Percentiles rank a stretch among this genome's conserved stretches.
These are phyloP conservation scores for Nematocida sp. DNA, from an alignment of 371 early-diverging fungal species.

Conservation along the genomic window DNA sequence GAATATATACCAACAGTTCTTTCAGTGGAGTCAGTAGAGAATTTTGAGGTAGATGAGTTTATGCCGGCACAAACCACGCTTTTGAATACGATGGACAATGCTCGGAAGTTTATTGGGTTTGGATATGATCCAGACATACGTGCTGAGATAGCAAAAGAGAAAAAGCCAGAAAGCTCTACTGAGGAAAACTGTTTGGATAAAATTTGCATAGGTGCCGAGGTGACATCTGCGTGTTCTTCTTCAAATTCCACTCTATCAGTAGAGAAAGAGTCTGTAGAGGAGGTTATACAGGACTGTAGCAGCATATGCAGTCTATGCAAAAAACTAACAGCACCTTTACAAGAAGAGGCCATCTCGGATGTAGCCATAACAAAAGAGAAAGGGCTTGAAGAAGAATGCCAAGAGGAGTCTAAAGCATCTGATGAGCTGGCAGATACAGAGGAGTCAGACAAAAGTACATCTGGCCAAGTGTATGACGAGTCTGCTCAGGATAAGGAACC, in stretches of 20 bases:
- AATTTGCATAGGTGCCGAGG: too few relatives aligned
- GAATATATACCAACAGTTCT: conserved; percentile 78
- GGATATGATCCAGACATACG: conserved; percentile 65
- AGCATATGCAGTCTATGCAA: not conserved
- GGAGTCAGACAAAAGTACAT: too few relatives aligned
- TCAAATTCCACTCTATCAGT: too few relatives aligned
- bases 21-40: conserved; percentile 74
- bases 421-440: too few relatives aligned
- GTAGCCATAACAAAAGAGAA: too few relatives aligned
- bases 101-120: conserved; percentile 69
- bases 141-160: not conserved
- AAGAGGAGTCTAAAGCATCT: too few relatives aligned
- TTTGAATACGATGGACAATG: conserved; percentile 33
- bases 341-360: not conserved
- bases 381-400: too few relatives aligned
- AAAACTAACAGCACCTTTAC: not conserved
- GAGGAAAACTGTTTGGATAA: too few relatives aligned
- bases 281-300: too few relatives aligned
- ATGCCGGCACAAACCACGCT: conserved; percentile 70
- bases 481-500: not conserved
- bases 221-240: too few relatives aligned
- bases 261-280: too few relatives aligned
- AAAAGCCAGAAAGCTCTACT: not conserved
- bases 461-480: not conserved
- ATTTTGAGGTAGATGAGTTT: conserved; percentile 72